phyloP scores from a whole-genome alignment of 106 monocot species.

The Apostasia ramifera region DNA sequence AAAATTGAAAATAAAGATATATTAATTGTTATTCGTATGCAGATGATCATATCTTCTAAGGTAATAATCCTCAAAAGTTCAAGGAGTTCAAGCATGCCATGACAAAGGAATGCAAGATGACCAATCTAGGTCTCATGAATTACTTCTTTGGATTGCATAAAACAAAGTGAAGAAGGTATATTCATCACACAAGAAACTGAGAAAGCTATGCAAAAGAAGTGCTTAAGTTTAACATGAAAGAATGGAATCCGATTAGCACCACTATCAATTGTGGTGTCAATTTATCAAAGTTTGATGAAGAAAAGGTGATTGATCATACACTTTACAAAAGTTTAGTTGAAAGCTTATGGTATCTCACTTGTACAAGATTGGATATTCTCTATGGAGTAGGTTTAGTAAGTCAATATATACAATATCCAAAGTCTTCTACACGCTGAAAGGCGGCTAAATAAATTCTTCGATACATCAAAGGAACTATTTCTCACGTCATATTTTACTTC shows the following conservation, averaged over 20 bases:
- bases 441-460: constrained; percentile 1
- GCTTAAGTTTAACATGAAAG: constrained; percentile 11
- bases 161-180: background rate
- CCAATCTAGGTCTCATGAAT: background rate
- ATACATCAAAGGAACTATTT: constrained; percentile 7
- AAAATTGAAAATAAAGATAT: background rate
- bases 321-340: constrained; percentile 6
- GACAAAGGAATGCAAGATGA: background rate
- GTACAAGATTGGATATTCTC: constrained; percentile 10
- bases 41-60: constrained; percentile 7
- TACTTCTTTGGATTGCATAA: constrained; percentile 6
- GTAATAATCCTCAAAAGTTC: background rate
- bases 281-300: constrained; percentile 5
- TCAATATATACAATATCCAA: constrained; percentile 3
- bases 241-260: constrained; percentile 5
- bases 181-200: too few relatives aligned
- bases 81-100: constrained; percentile 1
- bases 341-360: constrained; percentile 1
- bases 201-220: too few relatives aligned
- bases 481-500: background rate
- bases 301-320: background rate
- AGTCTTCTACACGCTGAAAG: background rate
- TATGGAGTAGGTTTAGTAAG: constrained; percentile 13
- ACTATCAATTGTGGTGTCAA: background rate
- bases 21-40: background rate